Percentiles rank a stretch among this genome's conserved stretches.
phyloP scores from a whole-genome alignment of 116 monocot genomes.

The Cymodocea nodosa region DNA sequence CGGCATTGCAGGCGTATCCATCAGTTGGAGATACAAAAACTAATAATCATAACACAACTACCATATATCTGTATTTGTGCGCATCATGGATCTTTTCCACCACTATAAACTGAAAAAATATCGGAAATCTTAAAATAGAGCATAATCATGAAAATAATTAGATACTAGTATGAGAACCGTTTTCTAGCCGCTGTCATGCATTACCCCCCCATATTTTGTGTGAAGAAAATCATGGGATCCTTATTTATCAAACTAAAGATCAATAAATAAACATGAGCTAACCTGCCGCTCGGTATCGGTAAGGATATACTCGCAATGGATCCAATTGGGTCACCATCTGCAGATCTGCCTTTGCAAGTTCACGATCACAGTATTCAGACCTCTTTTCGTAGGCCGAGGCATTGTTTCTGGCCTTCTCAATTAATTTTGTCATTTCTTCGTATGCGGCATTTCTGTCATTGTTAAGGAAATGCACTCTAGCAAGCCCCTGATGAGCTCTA shows the following conservation, averaged over 20 bases:
- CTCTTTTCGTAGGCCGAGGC: conserved; percentile 84
- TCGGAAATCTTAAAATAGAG: no score
- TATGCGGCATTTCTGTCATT: conserved; percentile 52
- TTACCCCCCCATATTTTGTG: no score
- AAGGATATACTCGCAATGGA: conserved; percentile 66
- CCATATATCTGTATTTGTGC: no score
- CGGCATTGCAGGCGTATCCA: neutral
- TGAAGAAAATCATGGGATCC: no score
- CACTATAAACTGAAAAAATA: no score
- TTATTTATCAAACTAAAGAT: neutral
- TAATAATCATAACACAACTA: no score
- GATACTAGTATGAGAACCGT: no score
- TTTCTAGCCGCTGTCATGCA: no score
- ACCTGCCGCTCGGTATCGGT: conserved; percentile 81
- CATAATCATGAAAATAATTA: no score
- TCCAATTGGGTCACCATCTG: conserved; percentile 65
- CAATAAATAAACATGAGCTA: conserved; percentile 3
- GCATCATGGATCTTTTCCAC: no score
- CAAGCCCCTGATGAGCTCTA: conserved; percentile 69
- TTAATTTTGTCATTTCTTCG: conserved; percentile 69
- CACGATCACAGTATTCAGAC: conserved; percentile 69
- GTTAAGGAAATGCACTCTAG: conserved; percentile 64
- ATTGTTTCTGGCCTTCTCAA: conserved; percentile 68
- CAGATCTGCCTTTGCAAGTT: conserved; percentile 47
- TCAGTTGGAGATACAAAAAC: neutral